Base-by-base conservation (phyloP, 495 filamentous ascomycete species). In the Parathielavia appendiculata region DNA sequence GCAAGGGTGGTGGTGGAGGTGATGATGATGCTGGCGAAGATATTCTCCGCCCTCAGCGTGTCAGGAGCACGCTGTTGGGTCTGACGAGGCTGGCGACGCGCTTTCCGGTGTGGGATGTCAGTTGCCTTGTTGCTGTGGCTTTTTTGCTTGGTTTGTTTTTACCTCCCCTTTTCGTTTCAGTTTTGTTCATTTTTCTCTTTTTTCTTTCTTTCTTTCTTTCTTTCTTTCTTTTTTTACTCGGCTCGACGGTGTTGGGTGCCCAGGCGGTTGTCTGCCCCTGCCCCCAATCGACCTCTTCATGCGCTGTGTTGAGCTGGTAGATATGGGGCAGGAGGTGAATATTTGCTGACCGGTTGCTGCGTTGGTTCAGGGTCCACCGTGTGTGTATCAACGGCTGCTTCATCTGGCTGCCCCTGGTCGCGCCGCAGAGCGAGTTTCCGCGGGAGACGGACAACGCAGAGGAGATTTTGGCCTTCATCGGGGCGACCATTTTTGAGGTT, bases 311-410 rank as follows among this genome's bases (percentile, higher is more conserved):
- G n/a, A n/a, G n/a, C n/a, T n/a, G n/a, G n/a, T n/a, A n/a, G n/a
- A n/a, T n/a, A n/a, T n/a, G n/a, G n/a, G n/a, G n/a, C n/a, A n/a
- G n/a, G n/a, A n/a, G n/a, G n/a, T n/a, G n/a, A n/a, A n/a, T n/a
- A n/a, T 35, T n/a, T 51, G 11, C 35, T 43, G 14, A 19, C 17
- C n/a, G 7, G 19, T 6, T n/a, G n/a, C n/a, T n/a, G 2, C 11
- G 19, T n/a, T 20, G 1, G 41, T 36, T 35, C 51, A 72, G 67
- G 73, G 5, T 85, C 82, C 12, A 70, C 82, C 0, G 66, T 87
- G 14, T 89, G 85, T 76, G 83, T 9, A 75, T 89, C 60, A 89
- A 89, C 64, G 83, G 77, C 7, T 87, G 84, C 69, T 89, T 89
- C 63, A 76, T 80, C 39, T 87, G 79, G 72, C 71, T 87, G 5